Base-by-base conservation (phyloP, 495 filamentous ascomycete genomes). In the Aspergillus olivimuriae region DNA sequence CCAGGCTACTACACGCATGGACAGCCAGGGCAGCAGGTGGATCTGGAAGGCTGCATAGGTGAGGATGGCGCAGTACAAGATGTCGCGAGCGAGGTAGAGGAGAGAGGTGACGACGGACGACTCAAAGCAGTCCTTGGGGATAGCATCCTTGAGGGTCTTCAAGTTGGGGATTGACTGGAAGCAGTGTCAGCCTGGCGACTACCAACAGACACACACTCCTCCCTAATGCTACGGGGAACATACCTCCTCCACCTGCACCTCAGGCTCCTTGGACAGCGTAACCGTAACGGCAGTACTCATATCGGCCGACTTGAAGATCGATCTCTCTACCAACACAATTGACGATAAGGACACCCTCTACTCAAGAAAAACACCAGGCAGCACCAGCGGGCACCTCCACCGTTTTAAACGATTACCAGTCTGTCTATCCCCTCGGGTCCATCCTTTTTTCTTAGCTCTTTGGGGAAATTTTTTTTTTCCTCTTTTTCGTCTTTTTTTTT, bases 51-150 rank as follows among this genome's bases (percentile, higher is more conserved):
- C 52, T 51, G 77, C 51, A 57, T 77, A 82, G 63, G 87, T 87
- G 39, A 79, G 82, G 43, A 69, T 57, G 15, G 74, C 76, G 30
- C 87, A 66, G 52, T 69, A 74, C 52, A 65, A 61, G 33, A 86
- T 61, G 61, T 91, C 87, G 26, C 87, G 81, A 61, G 74, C 72
- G 42, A 90, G 78, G 52, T 91, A 89, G 39, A 46, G 48, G 44
- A 87, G 62, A 22, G 82, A 79, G 35, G 65, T 70, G 45, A 78
- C 50, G 22, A 73, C 73, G 18, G 83, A 87, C 28, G 84, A 76
- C 63, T 89, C 70, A 66, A 79, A 91, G 72, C 87, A 91, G 70
- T 88, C 80, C 51, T 81, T 76, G 34, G 87, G 87, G 48, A 91
- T 91, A 46, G 86, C 86, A 64, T 88, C 80, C 34, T 79, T 77